Evolutionary conservation across 2,329 filamentous ascomycete species (phyloP), one percentile per base, ranked within the genome.

Genomic region (Aureobasidium sp.): DNA sequence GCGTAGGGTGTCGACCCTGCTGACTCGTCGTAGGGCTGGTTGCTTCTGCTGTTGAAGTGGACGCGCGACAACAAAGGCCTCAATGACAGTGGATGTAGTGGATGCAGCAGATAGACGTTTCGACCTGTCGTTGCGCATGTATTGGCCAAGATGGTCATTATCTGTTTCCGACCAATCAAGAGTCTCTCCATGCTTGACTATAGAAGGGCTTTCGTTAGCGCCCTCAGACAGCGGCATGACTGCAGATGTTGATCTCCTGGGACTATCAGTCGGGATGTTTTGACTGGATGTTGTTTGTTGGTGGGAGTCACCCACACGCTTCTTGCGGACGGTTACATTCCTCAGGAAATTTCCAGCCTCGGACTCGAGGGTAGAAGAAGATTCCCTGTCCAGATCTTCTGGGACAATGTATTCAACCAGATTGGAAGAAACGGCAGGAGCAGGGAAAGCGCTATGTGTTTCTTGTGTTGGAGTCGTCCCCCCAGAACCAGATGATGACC

Each of bases 51-150:
- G 72, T 63, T 74, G 76, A 42, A 76, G 78, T 4, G 79, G 78
- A 17, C 77, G 76, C 20, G 81, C 75, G 48, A 84, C 77, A 34
- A 85, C 81, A 68, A 82, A 76, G 14, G 80, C 82, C 71, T 83
- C 75, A 8, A 77, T 81, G 17, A 84, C 74, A 0, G 81, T 82
- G 6, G 82, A 84, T 12, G 78, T 76, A 25, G 77, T 77, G 2
- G 83, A 85, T 2, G 78, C 71, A 17, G 70, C 76, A 15, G 83
- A 85, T 22, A 78, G 72, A 47, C 82, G 77, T 65, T 76, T 76
- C 41, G 68, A 68, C 39, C 72, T 71, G 11, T 67, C 64, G 37
- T 74, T 72, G 52, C 66, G 68, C 22, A 72, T 63, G 41, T 67
- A 67, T 2, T 59, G 58, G 17, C 65, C 70, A 61, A 60, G 67